Evolutionary conservation across 768 basidiomycete species (phyloP).

Genomic region (Kwoniella sp.): DNA sequence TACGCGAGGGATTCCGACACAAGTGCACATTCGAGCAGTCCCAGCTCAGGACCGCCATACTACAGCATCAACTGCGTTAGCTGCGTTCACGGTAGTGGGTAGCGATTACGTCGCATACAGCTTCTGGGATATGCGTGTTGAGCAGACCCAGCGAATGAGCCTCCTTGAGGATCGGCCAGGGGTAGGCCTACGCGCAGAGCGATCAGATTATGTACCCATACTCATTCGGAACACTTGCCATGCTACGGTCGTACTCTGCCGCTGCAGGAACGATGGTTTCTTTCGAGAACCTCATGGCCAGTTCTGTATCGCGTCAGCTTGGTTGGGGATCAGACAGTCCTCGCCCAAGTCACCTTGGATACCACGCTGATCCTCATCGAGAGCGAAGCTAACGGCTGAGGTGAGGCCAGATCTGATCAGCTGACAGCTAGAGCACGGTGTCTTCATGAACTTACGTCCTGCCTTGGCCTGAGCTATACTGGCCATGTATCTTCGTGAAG

Average conservation of each 20-base stretch:
- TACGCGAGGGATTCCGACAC: slow-evolving; percentile 50
- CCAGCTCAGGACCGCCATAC: slow-evolving; percentile 51
- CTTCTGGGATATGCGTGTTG: slow-evolving; percentile 51
- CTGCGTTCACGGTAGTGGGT: background rate
- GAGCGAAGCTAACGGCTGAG: slow-evolving; percentile 39
- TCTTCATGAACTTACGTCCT: slow-evolving; percentile 15
- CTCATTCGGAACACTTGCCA: too few species aligned
- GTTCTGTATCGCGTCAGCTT: too few species aligned
- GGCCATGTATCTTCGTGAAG: background rate
- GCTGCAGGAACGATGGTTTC: slow-evolving; percentile 50
- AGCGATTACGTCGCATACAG: slow-evolving; percentile 33
- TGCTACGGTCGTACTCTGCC: slow-evolving; percentile 50
- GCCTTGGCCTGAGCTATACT: background rate
- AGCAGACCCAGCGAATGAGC: slow-evolving; percentile 50
- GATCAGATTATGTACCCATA: too few species aligned
- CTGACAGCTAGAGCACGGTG: too few species aligned
- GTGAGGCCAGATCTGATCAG: background rate
- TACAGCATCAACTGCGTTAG: background rate
- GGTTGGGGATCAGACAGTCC: background rate
- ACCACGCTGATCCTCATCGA: slow-evolving; percentile 50
- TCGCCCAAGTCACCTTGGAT: slow-evolving; percentile 39
- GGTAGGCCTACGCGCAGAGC: slow-evolving; percentile 48
- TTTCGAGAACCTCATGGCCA: slow-evolving; percentile 38
- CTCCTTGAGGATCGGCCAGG: slow-evolving; percentile 50
- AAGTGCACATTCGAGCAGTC: slow-evolving; percentile 48